Base-by-base conservation (phyloP, 805 yeast species). In the Candida saitoana region DNA sequence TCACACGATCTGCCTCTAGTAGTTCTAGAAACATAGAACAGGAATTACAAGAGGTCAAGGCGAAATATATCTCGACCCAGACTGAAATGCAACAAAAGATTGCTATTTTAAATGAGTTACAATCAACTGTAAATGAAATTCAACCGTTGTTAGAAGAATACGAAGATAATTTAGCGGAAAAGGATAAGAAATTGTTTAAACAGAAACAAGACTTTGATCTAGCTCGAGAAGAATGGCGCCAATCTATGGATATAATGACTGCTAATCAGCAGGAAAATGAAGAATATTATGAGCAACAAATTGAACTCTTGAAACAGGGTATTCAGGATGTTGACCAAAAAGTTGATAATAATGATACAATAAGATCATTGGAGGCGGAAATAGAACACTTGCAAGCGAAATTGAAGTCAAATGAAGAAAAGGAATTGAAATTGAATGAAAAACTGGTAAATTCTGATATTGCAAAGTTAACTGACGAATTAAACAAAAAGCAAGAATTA, bases 221-320 rank as follows among this genome's bases (percentile, higher is more conserved):
- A 12, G 84, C 82, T 35, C 64, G 84, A 20, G 74, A 71, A 36
- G 85, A 82, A 52, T 66, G 84, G 62, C 57, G 82, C 36, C 77
- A 74, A 38, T 79, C 77, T 14, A 69, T 82, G 38, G 82, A 76
- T 44, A 61, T 77, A 34, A 67, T 82, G 56, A 76, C 78, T 34
- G 56, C 62, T 24, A 78, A 79, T 33, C 79, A 79, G 29, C 73
- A 69, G 38, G 84, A 80, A 44, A 77, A 74, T 44, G 83, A 76
- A 45, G 54, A 56, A 16, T 59, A 75, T 25, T 79, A 73, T 50
- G 63, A 69, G 38, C 57, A 61, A n/a, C 75, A 76, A 46, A 59
- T 80, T 38, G 57, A 57, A 29, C 73, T 70, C 25, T 47, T 69
- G 29, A 52, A 55, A 42, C 20, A 32, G 38, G 7, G 22, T 7